Evolutionary conservation across 2,329 filamentous ascomycete genomes (phyloP).

Genomic region (Xylariaceae sp.): DNA sequence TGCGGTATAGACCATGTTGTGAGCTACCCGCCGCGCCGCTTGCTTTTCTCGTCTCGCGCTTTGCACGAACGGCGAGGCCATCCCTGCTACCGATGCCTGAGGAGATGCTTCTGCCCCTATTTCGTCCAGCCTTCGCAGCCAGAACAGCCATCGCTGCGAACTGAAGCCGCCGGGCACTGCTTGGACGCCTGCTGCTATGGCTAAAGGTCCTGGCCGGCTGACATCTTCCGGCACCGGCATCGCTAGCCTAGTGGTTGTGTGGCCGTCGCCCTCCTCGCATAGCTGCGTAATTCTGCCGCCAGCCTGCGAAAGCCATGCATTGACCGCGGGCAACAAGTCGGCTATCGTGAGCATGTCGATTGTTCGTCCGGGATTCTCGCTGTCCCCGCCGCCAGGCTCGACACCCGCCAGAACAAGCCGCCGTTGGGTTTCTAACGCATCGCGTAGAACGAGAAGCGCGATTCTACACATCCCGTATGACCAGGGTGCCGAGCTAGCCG

Average conservation of each 20-base stretch:
- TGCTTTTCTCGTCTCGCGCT: conserved; percentile 19
- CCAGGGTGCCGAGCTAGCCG: conserved; percentile 21
- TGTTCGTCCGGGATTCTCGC: conserved; percentile 21
- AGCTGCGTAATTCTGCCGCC: conserved; percentile 22
- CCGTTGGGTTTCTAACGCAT: conserved; percentile 21
- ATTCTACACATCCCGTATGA: conserved; percentile 22
- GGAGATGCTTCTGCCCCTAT: conserved; percentile 20
- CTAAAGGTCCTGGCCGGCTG: conserved; percentile 16
- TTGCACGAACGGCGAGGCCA: conserved; percentile 18
- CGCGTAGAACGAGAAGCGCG: conserved; percentile 22
- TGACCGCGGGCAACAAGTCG: conserved; percentile 19
- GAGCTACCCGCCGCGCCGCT: conserved; percentile 18
- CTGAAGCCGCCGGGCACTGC: conserved; percentile 19
- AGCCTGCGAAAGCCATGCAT: conserved; percentile 22
- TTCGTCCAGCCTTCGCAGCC: conserved; percentile 22
- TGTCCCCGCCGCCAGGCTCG: conserved; percentile 22
- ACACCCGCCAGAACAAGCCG: conserved; percentile 18
- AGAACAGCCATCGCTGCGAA: conserved; percentile 24
- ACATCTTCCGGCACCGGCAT: conserved; percentile 17
- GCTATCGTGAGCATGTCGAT: conserved; percentile 23
- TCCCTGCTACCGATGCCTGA: conserved; percentile 6
- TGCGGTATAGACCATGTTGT: conserved; percentile 22
- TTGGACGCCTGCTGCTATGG: conserved; percentile 19
- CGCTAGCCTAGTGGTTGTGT: neutral
- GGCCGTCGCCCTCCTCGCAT: conserved; percentile 22